Evolutionary conservation across 345 rosid species (phyloP).

Genomic region (Arabidopsis suecica): DNA sequence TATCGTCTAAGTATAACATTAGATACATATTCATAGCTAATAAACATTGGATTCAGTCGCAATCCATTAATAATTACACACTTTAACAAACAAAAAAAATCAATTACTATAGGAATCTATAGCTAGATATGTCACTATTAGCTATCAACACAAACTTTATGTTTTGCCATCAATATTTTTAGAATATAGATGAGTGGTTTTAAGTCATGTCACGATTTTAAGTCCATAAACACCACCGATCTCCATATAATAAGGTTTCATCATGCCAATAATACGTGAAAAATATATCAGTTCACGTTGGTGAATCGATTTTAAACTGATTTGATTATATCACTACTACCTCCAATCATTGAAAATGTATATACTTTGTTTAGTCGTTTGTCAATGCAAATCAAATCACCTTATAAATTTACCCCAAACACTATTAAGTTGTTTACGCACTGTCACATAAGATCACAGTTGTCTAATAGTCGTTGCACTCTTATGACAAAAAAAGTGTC

Average conservation of each 20-base stretch:
- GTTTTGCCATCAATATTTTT: conserved; percentile 22
- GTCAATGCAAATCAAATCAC: conserved; percentile 13
- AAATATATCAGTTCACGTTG: neutral
- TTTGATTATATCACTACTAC: neutral
- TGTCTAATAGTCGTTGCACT: conserved; percentile 10
- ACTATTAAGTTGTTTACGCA: neutral
- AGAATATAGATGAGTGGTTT: conserved; percentile 33
- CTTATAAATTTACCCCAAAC: neutral
- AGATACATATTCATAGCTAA: neutral
- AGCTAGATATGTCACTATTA: conserved; percentile 25
- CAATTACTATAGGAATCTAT: conserved; percentile 1
- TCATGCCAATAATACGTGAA: neutral
- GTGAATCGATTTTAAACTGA: neutral
- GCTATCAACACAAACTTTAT: conserved; percentile 29
- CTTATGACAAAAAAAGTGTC: conserved; percentile 7
- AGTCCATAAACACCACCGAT: conserved; percentile 28
- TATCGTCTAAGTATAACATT: neutral
- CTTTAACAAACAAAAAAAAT: conserved; percentile 3
- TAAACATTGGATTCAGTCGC: neutral
- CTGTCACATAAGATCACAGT: conserved; percentile 18
- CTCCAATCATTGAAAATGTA: neutral
- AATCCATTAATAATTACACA: conserved; percentile 7
- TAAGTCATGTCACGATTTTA: conserved; percentile 29
- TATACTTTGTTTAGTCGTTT: neutral
- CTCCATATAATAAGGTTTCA: conserved; percentile 20